phyloP scores from a whole-genome alignment of 1,284 basidiomycete genomes.

The Cutaneotrichosporon sp. region DNA sequence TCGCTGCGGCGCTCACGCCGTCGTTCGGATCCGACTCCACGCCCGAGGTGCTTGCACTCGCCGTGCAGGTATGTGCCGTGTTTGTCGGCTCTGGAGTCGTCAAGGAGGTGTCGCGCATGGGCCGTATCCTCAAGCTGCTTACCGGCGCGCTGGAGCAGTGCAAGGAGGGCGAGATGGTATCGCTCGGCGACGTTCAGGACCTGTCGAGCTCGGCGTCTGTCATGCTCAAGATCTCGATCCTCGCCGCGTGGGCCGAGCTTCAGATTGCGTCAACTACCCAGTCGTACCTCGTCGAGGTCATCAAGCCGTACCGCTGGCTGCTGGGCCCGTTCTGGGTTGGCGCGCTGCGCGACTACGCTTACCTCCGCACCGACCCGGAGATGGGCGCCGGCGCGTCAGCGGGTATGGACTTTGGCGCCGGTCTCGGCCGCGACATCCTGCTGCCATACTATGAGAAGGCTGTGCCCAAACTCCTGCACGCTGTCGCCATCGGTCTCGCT shows the following conservation, averaged over 20 bases:
- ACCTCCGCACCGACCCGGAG: slow-evolving; percentile 82
- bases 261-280: slow-evolving; percentile 72
- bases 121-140: slow-evolving; percentile 84
- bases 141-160: slow-evolving; percentile 85
- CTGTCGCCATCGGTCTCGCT: slow-evolving; percentile 75
- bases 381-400: slow-evolving; percentile 62
- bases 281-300: slow-evolving; percentile 70
- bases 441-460: slow-evolving; percentile 86
- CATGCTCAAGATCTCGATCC: slow-evolving; percentile 87
- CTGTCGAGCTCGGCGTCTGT: slow-evolving; percentile 89
- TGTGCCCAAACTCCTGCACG: slow-evolving; percentile 80
- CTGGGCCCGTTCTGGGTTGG: slow-evolving; percentile 85
- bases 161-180: slow-evolving; percentile 75
- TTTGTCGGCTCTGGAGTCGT: slow-evolving; percentile 96
- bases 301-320: slow-evolving; percentile 70
- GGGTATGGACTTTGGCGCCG: slow-evolving; percentile 72
- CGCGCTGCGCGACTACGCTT: slow-evolving; percentile 83
- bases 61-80: slow-evolving; percentile 87
- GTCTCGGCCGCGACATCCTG: slow-evolving; percentile 81
- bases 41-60: slow-evolving; percentile 87
- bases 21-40: slow-evolving; percentile 93
- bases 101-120: slow-evolving; percentile 84
- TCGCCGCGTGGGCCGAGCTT: slow-evolving; percentile 94
- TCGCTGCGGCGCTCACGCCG: slow-evolving; percentile 95
- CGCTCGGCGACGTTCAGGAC: slow-evolving; percentile 79